These are phyloP conservation scores for Cetraspora pellucida DNA, from an alignment of 192 early-diverging fungal genomes.

Conservation along the genomic window DNA sequence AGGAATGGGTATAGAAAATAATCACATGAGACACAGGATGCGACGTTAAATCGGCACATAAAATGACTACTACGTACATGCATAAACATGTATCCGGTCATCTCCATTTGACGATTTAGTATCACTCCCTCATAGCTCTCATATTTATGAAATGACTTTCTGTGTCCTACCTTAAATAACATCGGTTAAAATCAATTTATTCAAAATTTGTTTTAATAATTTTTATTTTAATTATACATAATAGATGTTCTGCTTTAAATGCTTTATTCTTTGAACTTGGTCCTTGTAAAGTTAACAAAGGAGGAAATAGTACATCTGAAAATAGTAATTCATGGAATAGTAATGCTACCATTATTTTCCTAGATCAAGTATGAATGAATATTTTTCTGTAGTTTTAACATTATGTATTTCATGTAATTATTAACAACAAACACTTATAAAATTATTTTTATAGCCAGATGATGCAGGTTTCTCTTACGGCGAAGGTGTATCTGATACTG, in stretches of 20 bases:
- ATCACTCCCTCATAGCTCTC: too few species aligned
- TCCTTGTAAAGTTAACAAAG: conserved; percentile 82
- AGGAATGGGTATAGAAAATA: too few species aligned
- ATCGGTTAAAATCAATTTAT: not conserved
- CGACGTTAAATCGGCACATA: too few species aligned
- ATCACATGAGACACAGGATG: too few species aligned
- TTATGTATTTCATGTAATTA: conserved; percentile 7
- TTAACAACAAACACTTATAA: conserved; percentile 6
- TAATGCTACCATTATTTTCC: conserved; percentile 81
- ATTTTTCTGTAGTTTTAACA: not conserved
- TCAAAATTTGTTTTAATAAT: not conserved
- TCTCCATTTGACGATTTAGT: too few species aligned
- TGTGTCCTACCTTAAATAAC: too few species aligned
- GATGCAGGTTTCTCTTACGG: conserved; percentile 93
- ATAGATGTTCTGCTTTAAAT: conserved; percentile 68
- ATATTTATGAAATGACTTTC: too few species aligned
- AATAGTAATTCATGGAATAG: conserved; percentile 91
- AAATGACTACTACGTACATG: too few species aligned
- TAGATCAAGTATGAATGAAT: conserved; percentile 63
- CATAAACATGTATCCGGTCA: too few species aligned
- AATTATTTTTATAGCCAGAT: conserved; percentile 58
- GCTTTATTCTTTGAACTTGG: conserved; percentile 83
- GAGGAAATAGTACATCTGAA: conserved; percentile 63
- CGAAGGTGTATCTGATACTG: conserved; percentile 68
- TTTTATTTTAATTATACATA: not conserved